phyloP scores from a whole-genome alignment of 2,329 filamentous ascomycete genomes.

The Leptodontidium sp. region DNA sequence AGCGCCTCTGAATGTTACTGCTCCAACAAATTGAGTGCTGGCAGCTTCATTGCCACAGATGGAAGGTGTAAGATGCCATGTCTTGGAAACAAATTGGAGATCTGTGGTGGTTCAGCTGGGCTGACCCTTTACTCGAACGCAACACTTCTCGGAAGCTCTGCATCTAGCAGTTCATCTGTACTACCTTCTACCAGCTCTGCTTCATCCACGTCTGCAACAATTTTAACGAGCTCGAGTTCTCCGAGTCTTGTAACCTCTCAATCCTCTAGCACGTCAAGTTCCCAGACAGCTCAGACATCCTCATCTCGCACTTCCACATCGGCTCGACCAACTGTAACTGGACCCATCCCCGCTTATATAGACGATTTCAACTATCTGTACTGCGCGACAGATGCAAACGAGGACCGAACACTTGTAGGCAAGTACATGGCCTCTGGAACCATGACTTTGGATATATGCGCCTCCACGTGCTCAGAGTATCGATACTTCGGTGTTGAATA shows the following conservation, averaged over 20 bases:
- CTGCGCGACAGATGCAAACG: neutral
- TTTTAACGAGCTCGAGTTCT: neutral
- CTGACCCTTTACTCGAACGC: slow-evolving; percentile 25
- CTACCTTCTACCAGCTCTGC: neutral
- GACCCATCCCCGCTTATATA: slow-evolving; percentile 2
- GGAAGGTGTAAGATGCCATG: slow-evolving; percentile 33
- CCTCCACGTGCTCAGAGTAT: neutral
- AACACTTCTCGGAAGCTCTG: slow-evolving; percentile 2
- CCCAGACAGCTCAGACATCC: too few relatives aligned
- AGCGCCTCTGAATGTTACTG: slow-evolving; percentile 44
- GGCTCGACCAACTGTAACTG: slow-evolving; percentile 8
- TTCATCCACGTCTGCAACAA: neutral
- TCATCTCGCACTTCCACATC: slow-evolving; percentile 3
- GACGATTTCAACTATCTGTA: neutral
- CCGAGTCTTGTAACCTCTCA: neutral
- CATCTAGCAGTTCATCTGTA: slow-evolving; percentile 15
- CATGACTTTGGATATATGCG: neutral
- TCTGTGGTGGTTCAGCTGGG: slow-evolving; percentile 21
- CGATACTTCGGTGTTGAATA: neutral
- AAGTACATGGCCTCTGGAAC: neutral
- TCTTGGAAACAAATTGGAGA: slow-evolving; percentile 30
- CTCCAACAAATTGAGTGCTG: slow-evolving; percentile 36
- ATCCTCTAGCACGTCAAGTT: neutral
- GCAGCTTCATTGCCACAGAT: slow-evolving; percentile 23
- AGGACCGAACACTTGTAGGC: neutral